phyloP scores from a whole-genome alignment of 129 eudicot genomes.

The Ambrosia artemisiifolia region DNA sequence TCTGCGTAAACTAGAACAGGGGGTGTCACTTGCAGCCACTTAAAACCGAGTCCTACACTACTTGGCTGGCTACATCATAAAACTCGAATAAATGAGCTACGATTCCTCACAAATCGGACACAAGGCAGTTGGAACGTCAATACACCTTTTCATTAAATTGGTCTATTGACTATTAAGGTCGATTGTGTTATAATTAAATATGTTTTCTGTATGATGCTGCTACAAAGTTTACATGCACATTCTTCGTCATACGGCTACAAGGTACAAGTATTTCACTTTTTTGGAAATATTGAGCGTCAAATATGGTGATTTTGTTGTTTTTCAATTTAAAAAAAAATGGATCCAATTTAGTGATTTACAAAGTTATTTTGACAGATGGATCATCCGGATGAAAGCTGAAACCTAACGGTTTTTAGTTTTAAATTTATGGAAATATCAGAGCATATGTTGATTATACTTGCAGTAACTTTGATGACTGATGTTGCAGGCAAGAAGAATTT shows the following conservation, averaged over 20 bases:
- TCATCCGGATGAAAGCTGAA: neutral
- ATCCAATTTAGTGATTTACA: neutral
- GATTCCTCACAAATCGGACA: too few relatives aligned
- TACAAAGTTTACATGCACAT: neutral
- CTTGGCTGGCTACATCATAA: too few relatives aligned
- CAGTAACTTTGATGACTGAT: conserved; percentile 1
- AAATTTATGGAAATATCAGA: too few relatives aligned
- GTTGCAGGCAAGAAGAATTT: conserved; percentile 81
- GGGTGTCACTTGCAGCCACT: too few relatives aligned
- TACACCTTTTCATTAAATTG: too few relatives aligned
- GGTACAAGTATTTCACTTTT: too few relatives aligned
- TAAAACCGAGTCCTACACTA: too few relatives aligned
- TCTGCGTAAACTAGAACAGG: too few relatives aligned
- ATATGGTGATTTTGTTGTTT: neutral
- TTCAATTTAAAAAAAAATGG: neutral
- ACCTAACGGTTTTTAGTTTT: too few relatives aligned
- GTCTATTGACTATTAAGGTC: neutral
- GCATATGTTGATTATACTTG: neutral
- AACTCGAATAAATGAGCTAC: too few relatives aligned
- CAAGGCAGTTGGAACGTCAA: too few relatives aligned
- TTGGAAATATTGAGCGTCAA: neutral
- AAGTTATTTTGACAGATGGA: neutral
- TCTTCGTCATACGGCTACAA: neutral
- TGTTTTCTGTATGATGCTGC: neutral
- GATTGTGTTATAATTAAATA: neutral